phyloP scores from a whole-genome alignment of 202 grass and related monocot genomes.

The Bolboschoenoplectus hybrid region DNA sequence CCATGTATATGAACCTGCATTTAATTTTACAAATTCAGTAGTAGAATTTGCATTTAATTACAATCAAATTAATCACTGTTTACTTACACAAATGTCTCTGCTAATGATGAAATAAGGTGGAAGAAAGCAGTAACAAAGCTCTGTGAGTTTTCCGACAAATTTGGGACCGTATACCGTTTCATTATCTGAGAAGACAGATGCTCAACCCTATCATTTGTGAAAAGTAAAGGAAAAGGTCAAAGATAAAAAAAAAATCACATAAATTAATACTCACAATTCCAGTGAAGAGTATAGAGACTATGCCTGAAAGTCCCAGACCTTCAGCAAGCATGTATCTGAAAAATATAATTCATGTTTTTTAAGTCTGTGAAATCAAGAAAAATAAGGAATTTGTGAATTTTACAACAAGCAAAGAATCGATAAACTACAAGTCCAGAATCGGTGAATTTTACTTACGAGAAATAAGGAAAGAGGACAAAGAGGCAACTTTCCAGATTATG shows the following conservation, averaged over 20 bases:
- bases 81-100: slow-evolving; percentile 92
- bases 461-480: slow-evolving; percentile 97
- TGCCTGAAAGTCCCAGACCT: slow-evolving; percentile 85
- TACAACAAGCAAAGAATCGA: not conserved
- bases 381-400: not conserved
- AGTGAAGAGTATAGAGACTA: slow-evolving; percentile 93
- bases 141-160: slow-evolving; percentile 84
- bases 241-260: not conserved
- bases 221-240: not conserved
- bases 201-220: not conserved
- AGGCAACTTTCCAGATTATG: slow-evolving; percentile 92
- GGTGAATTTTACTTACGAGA: slow-evolving; percentile 66
- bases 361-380: not conserved
- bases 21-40: slow-evolving; percentile 35
- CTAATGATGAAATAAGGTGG: slow-evolving; percentile 88
- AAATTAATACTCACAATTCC: slow-evolving; percentile 76
- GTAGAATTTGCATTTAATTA: slow-evolving; percentile 35
- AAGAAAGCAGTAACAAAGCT: slow-evolving; percentile 76
- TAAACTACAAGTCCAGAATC: too few relatives aligned
- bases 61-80: slow-evolving; percentile 13
- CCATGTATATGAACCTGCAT: slow-evolving; percentile 97
- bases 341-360: slow-evolving; percentile 27
- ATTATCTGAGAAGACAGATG: slow-evolving; percentile 65
- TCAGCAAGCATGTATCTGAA: slow-evolving; percentile 94
- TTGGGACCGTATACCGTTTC: slow-evolving; percentile 85